These are phyloP conservation scores for Musa schizocarpa DNA, from an alignment of 176 grass and related monocot genomes.

Conservation along the genomic window DNA sequence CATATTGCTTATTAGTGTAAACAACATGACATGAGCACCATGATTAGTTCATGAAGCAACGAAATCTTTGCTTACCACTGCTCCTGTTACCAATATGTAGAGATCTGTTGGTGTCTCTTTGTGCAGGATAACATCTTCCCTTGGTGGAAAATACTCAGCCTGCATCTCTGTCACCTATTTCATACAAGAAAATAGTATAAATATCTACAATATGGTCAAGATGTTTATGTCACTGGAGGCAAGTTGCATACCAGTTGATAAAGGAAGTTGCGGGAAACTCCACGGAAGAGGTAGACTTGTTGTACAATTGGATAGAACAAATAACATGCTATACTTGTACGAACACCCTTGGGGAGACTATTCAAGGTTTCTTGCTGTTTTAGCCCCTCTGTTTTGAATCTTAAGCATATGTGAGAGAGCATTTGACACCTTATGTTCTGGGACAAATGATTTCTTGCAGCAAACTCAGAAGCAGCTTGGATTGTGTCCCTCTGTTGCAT, in stretches of 20 bases:
- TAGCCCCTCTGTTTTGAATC: slow-evolving; percentile 60
- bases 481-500: slow-evolving; percentile 71
- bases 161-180: slow-evolving; percentile 71
- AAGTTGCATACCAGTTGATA: slow-evolving; percentile 51
- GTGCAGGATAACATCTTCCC: slow-evolving; percentile 59
- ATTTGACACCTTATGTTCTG: slow-evolving; percentile 58
- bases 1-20: background rate
- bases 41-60: slow-evolving; percentile 4
- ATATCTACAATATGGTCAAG: background rate
- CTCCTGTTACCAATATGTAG: slow-evolving; percentile 81
- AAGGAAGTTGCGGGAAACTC: slow-evolving; percentile 56
- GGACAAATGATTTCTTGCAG: slow-evolving; percentile 60
- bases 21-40: background rate
- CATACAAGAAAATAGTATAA: slow-evolving; percentile 6
- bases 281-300: slow-evolving; percentile 56
- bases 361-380: slow-evolving; percentile 75
- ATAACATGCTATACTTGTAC: slow-evolving; percentile 53
- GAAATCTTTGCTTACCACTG: slow-evolving; percentile 46
- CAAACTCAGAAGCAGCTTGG: slow-evolving; percentile 64
- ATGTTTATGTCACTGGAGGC: background rate
- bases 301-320: slow-evolving; percentile 57
- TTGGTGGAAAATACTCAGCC: slow-evolving; percentile 62
- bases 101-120: slow-evolving; percentile 51
- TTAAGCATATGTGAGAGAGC: slow-evolving; percentile 66
- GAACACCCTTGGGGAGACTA: slow-evolving; percentile 58